Evolutionary conservation across 2,329 filamentous ascomycete genomes (phyloP).

Genomic region (Sporothrix sp.): DNA sequence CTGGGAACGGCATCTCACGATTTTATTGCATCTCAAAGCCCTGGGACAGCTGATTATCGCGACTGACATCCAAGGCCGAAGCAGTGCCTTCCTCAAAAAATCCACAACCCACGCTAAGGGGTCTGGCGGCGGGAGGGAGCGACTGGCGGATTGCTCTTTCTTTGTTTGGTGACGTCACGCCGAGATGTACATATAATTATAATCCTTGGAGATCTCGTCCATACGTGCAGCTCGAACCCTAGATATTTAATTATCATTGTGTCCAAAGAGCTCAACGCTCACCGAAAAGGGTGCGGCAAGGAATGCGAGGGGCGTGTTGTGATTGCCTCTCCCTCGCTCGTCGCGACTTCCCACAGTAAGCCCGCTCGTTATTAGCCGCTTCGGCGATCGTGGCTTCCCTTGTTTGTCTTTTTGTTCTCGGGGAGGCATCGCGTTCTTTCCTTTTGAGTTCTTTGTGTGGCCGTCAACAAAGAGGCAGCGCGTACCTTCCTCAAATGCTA

Average conservation of each 20-base stretch:
- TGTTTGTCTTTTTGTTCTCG: neutral
- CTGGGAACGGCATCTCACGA: too few relatives aligned
- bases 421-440: neutral
- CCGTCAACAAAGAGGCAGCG: neutral
- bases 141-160: neutral
- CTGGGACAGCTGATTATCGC: too few relatives aligned
- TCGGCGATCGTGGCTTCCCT: constrained; percentile 4
- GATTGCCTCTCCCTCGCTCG: constrained; percentile 4
- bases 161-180: too few relatives aligned
- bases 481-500: too few relatives aligned
- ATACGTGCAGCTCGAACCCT: too few relatives aligned
- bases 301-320: constrained; percentile 6
- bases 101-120: neutral
- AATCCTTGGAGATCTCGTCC: too few relatives aligned
- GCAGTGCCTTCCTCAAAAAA: too few relatives aligned
- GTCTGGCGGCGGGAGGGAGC: neutral
- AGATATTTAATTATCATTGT: too few relatives aligned
- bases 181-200: too few relatives aligned
- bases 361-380: neutral
- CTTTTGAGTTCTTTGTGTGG: neutral
- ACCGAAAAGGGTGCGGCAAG: neutral
- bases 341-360: constrained; percentile 2
- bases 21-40: too few relatives aligned
- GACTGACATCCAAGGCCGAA: too few relatives aligned
- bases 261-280: too few relatives aligned